Evolutionary conservation across 768 basidiomycete species (phyloP).

Genomic region (Suillus luteus): DNA sequence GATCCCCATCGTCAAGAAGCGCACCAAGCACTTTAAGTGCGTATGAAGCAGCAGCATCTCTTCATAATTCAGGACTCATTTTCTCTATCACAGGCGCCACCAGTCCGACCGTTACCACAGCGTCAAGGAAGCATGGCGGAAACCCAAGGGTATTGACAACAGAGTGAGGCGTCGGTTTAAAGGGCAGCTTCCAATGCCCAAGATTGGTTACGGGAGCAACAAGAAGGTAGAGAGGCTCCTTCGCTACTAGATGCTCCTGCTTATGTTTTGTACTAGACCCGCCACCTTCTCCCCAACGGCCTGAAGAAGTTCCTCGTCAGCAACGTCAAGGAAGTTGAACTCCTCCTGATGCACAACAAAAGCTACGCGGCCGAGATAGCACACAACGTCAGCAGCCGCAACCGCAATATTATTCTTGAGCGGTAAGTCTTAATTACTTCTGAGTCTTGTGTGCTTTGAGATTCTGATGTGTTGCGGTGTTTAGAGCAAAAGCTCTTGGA

Average conservation of each 20-base stretch:
- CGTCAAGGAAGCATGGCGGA: slow-evolving; percentile 99
- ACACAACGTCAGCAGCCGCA: slow-evolving; percentile 93
- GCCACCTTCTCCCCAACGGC: slow-evolving; percentile 94
- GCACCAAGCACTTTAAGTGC: slow-evolving; percentile 95
- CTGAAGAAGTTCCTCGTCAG: slow-evolving; percentile 94
- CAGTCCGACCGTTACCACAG: slow-evolving; percentile 97
- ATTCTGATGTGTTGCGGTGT: slow-evolving; percentile 14
- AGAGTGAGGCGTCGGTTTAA: slow-evolving; percentile 93
- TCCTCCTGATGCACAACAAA: slow-evolving; percentile 98
- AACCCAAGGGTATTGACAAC: slow-evolving; percentile 99
- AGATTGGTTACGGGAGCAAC: slow-evolving; percentile 79
- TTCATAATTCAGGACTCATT: slow-evolving; percentile 16
- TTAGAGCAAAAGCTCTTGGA: slow-evolving; percentile 80
- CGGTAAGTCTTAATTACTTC: slow-evolving; percentile 49
- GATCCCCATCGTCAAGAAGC: slow-evolving; percentile 90
- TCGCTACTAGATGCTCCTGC: neutral
- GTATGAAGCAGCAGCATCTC: slow-evolving; percentile 32
- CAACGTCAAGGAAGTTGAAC: slow-evolving; percentile 92
- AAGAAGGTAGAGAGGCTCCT: slow-evolving; percentile 60
- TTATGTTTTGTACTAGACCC: slow-evolving; percentile 54
- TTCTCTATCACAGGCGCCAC: slow-evolving; percentile 69
- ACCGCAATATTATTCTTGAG: slow-evolving; percentile 89
- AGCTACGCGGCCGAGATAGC: slow-evolving; percentile 95
- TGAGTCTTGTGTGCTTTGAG: neutral
- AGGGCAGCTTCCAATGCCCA: slow-evolving; percentile 96